Base-by-base conservation (phyloP, 352 stramenopile genomes). In the Phytophthora pistaciae region DNA sequence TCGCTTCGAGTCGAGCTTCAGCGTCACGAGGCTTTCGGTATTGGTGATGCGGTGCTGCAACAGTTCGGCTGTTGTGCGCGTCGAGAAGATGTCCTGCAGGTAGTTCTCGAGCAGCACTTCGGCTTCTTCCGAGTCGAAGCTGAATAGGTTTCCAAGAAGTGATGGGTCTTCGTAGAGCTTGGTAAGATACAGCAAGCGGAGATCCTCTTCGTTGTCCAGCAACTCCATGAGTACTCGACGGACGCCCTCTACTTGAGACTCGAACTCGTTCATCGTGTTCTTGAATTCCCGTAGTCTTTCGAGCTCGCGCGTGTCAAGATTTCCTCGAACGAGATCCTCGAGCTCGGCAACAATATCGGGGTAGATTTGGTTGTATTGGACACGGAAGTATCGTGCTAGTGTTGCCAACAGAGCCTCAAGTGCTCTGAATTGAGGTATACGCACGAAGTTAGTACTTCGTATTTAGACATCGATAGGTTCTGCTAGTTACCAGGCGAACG, bases 11-110 rank as follows among this genome's bases (percentile, higher is more conserved):
- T 89, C 82, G 48, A 89, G 61, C 67, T 87, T 87, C 27, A 89
- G 66, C 74, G 82, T 88, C 31, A 90, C 72, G 10, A 90, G 66
- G 27, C 68, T 84, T 60, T 90, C 79, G 10, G 82, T 88, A 62
- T 85, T 88, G 29, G 78, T 59, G 59, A 91, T 88, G 13, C 83
- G 83, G 23, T 81, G 72, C 64, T 88, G 80, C 56, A 90, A 66
- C 14, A 91, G 66, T n/a, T 52, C 73, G 10, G 78, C 79, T 52
- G 84, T 90, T 9, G 82, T 86, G 11, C 78, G 77, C 10, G 79
- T 90, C 21, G 83, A 81, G 63, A 86, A 80, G 27, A 91, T 91
- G 38, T 91, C 82, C 58, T 87, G 79, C 13, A 89, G 56, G 56
- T 89, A 89, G 14, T 80, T 84, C 58, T 89, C 79, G 40, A 89